Percentiles rank a stretch among this genome's conserved stretches.
Conservation (phyloP, 345 rosid genomes). For the Excoecaria agallocha region DNA sequence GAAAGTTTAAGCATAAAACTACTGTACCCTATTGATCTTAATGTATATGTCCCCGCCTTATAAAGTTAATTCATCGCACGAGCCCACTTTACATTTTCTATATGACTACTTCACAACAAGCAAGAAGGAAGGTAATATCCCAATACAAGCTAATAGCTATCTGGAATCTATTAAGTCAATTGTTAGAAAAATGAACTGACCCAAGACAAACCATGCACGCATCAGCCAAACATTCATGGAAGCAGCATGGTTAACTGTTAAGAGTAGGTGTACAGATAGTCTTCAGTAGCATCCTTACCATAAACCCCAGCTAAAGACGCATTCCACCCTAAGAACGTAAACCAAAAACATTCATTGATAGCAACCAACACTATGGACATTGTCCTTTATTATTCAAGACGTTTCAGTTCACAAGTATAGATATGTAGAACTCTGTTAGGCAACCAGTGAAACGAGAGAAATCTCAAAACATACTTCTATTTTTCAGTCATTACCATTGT, state of each 20-base stretch:
- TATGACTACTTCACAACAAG: background rate
- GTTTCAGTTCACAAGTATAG: no score
- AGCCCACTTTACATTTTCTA: background rate
- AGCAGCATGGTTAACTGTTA: background rate
- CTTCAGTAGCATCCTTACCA: background rate
- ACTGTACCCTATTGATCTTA: background rate
- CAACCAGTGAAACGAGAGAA: no score
- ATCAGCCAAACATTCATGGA: no score
- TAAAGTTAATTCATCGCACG: background rate
- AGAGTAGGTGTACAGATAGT: background rate
- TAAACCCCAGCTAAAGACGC: conserved; percentile 1
- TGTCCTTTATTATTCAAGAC: no score
- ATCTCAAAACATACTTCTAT: no score
- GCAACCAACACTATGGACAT: no score
- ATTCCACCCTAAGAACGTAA: background rate
- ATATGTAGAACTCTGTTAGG: no score
- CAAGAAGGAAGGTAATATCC: background rate
- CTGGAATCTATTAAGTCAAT: background rate
- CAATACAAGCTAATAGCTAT: background rate
- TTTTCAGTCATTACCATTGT: no score
- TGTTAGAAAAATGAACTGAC: background rate
- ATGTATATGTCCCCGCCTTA: background rate
- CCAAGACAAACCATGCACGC: no score
- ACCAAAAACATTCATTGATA: background rate
- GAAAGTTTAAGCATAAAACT: background rate